phyloP scores from a whole-genome alignment of 306 rosid genomes.

The Lagenaria siceraria region DNA sequence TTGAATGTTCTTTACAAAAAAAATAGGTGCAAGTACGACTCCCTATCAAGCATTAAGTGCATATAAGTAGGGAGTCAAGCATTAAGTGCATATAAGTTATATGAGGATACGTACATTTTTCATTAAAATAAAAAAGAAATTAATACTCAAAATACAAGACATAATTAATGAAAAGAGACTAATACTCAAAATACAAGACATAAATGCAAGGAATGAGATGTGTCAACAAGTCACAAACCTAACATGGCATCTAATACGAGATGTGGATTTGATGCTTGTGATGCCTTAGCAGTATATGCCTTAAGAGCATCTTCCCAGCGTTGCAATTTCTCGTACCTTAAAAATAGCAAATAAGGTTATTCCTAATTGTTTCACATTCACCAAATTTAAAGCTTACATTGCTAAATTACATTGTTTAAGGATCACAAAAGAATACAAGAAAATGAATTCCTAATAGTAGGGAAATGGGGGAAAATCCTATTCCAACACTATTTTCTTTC shows the following conservation, averaged over 20 bases:
- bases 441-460: background rate
- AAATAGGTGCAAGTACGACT: background rate
- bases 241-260: constrained; percentile 73
- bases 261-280: constrained; percentile 60
- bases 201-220: background rate
- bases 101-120: no score
- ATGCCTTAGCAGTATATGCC: constrained; percentile 85
- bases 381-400: background rate
- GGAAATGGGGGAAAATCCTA: background rate
- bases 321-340: constrained; percentile 96
- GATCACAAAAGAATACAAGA: background rate
- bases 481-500: background rate
- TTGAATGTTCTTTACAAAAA: background rate
- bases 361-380: background rate
- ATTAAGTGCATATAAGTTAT: background rate
- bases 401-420: background rate
- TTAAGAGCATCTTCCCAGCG: constrained; percentile 98
- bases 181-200: background rate
- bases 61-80: no score
- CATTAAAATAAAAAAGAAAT: no score
- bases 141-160: no score
- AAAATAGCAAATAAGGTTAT: background rate
- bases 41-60: no score
- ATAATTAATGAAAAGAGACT: no score
- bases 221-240: constrained; percentile 36